Evolutionary conservation across 306 rosid genomes (phyloP).

Genomic region (Fagus crenata): DNA sequence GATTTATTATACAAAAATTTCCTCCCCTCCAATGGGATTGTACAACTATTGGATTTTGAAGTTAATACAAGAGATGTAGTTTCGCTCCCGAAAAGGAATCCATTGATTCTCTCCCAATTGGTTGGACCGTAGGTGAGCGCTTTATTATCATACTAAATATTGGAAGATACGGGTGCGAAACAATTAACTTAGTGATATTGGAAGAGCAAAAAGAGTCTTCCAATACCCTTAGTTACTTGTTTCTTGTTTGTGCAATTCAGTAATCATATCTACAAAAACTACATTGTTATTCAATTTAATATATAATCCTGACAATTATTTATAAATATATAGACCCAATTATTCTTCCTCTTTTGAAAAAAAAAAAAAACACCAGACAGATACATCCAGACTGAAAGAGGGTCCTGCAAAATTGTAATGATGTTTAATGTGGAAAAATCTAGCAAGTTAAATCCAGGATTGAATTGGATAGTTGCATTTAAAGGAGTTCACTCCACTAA

Average conservation of each 20-base stretch:
- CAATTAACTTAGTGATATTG: too few species aligned
- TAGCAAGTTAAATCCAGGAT: constrained; percentile 68
- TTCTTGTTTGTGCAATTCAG: too few species aligned
- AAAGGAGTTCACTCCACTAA: constrained; percentile 99
- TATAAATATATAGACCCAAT: constrained; percentile 52
- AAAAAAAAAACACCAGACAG: constrained; percentile 26
- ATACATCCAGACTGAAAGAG: constrained; percentile 47
- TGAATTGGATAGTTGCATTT: constrained; percentile 86
- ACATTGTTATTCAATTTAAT: constrained; percentile 33
- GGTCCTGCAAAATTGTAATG: constrained; percentile 60
- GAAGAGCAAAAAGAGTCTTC: too few species aligned
- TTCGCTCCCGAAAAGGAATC: too few species aligned
- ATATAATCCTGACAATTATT: constrained; percentile 46
- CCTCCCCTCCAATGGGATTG: constrained; percentile 2
- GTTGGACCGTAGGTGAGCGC: too few species aligned
- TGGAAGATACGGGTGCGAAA: too few species aligned
- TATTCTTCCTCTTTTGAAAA: constrained; percentile 41
- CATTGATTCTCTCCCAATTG: too few species aligned
- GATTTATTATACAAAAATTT: too few species aligned
- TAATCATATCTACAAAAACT: constrained; percentile 44
- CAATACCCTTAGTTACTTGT: too few species aligned
- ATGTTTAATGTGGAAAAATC: constrained; percentile 29
- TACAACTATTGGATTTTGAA: constrained; percentile 32
- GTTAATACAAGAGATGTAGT: constrained; percentile 26
- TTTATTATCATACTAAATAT: too few species aligned